These are phyloP conservation scores for Pseudopediastrum boryanum DNA, from an alignment of 139 green algal species.

Conservation along the genomic window DNA sequence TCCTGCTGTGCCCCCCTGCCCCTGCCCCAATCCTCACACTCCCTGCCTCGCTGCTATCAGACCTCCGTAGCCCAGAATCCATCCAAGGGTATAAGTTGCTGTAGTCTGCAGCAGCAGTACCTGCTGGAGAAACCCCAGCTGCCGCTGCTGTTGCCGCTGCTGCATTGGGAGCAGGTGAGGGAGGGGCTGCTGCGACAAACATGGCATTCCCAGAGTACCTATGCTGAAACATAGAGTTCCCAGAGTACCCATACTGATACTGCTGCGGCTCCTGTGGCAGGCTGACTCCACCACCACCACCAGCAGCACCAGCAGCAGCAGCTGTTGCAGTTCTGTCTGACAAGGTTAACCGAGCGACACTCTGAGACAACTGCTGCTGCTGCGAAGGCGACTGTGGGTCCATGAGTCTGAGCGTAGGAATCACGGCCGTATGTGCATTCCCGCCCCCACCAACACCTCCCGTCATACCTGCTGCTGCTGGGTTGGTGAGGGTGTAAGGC, in stretches of 20 bases:
- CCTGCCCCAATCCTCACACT: not conserved
- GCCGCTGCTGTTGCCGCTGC: constrained; percentile 14
- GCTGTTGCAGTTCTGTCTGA: not conserved
- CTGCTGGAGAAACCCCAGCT: not conserved
- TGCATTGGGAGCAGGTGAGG: not conserved
- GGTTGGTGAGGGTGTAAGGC: not conserved
- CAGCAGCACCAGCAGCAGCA: too few species aligned
- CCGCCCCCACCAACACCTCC: not conserved
- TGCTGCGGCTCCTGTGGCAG: not conserved
- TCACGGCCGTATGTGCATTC: not conserved
- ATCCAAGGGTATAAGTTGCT: too few species aligned
- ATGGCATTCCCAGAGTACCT: not conserved
- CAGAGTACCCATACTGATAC: not conserved
- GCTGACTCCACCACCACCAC: not conserved
- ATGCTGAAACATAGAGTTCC: not conserved
- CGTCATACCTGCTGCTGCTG: not conserved
- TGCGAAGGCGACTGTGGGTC: too few species aligned
- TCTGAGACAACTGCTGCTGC: not conserved
- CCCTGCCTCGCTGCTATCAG: not conserved
- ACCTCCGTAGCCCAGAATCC: too few species aligned
- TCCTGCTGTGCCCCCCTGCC: not conserved
- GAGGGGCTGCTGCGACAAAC: not conserved
- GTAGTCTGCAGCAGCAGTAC: not conserved
- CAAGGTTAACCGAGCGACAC: not conserved
- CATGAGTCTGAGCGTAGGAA: not conserved